A percentile compares a stretch with the other conserved stretches of the same genome.
phyloP scores from a whole-genome alignment of 179 eudicot species.

The Camellia oleifera region DNA sequence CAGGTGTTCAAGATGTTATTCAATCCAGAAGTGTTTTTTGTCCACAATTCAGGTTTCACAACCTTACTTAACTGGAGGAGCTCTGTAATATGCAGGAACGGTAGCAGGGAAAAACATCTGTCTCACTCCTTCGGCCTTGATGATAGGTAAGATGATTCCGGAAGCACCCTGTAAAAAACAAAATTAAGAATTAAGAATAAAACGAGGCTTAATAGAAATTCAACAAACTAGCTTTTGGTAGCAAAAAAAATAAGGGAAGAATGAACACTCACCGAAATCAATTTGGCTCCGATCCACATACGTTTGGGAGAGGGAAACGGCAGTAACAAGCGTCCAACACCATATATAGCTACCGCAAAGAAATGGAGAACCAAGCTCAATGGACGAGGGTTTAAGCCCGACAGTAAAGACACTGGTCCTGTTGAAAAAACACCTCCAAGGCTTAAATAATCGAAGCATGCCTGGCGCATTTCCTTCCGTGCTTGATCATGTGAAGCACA shows the following conservation, averaged over 20 bases:
- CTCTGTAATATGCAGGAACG: conserved; percentile 68
- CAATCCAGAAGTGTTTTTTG: no score
- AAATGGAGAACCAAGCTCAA: conserved; percentile 65
- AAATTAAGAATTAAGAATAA: no score
- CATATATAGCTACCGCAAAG: conserved; percentile 71
- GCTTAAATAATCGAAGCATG: conserved; percentile 70
- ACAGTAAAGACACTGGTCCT: conserved; percentile 70
- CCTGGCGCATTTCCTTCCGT: conserved; percentile 58
- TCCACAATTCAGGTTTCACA: background rate
- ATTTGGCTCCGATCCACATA: conserved; percentile 51
- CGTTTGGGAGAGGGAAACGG: conserved; percentile 57
- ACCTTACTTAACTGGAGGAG: conserved; percentile 31
- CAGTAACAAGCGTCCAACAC: conserved; percentile 61
- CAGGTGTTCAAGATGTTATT: background rate
- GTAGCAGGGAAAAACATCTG: conserved; percentile 77
- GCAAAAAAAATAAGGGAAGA: background rate
- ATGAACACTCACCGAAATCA: conserved; percentile 38
- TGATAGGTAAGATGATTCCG: conserved; percentile 70
- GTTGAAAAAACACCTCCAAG: conserved; percentile 60
- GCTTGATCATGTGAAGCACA: conserved; percentile 67
- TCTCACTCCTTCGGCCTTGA: conserved; percentile 72
- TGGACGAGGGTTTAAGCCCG: conserved; percentile 76
- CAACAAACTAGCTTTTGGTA: background rate
- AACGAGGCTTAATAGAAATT: background rate
- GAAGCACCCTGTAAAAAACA: conserved; percentile 52